Evolutionary conservation across 2,329 filamentous ascomycete genomes (phyloP), one percentile per base, ranked within the genome.

Genomic region (Fusarium sacchari): DNA sequence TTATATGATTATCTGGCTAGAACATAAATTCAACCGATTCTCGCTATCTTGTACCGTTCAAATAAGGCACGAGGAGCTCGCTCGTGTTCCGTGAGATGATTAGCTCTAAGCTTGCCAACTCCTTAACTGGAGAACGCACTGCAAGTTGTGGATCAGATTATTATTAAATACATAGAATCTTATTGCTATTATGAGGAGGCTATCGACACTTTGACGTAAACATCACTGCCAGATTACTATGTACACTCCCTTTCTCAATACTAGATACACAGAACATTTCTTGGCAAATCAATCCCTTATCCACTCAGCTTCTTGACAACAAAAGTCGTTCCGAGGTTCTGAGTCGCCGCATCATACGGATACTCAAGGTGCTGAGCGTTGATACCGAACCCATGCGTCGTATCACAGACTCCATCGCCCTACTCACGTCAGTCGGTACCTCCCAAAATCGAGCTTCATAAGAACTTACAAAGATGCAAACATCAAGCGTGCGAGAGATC

Each of bases 331-430:
- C 65, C 65, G n/a, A 67, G 65, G 2, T 67, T 26, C 30, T 67
- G 65, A 10, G 65, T 67, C 11, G 63, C 39, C 1, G 65, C 10
- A 22, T 67, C 65, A 7, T 5, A 14, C 3, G 65, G 65, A 32
- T 67, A 67, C 37, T 32, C 18, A 26, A 67, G 65, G 18, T 67
- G 65, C 11, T 64, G 63, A 13, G 63, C 65, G 3, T 67, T 39
- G 8, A 67, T 67, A 2, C 65, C 65, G 1, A 7, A n/a, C 2
- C 65, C 65, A 37, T 67, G 65, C 0, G 63, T 67, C 14, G 65
- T 67, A 15, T 67, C 65, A 8, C 65, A 67, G 1, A 67, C 65
- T 34, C 65, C 65, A 47, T 67, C 65, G 4, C 65, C 65, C 65
- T 67, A 3, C 6, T n/a, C 8, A 28, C n/a, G n/a, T n/a, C n/a